Percentiles rank a stretch among this genome's conserved stretches.
These are phyloP conservation scores for Psilocybe mexicana DNA, from an alignment of 1,284 basidiomycete species.

Conservation along the genomic window DNA sequence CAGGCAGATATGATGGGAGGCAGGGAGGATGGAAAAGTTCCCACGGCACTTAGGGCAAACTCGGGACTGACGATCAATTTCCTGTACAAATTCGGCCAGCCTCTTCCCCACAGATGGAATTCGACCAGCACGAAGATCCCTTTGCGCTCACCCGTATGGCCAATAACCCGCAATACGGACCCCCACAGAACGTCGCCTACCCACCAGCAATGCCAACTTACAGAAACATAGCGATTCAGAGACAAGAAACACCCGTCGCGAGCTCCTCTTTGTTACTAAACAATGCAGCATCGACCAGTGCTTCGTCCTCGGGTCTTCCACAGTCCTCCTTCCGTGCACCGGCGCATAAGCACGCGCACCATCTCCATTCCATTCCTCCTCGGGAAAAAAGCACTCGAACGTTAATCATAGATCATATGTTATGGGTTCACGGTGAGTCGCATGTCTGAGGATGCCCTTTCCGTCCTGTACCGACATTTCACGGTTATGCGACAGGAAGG, in stretches of 20 bases:
- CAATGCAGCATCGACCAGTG: conserved; percentile 12
- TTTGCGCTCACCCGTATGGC: conserved; percentile 18
- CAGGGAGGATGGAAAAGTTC: conserved; percentile 13
- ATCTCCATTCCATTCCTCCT: conserved; percentile 74
- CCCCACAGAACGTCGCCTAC: conserved; percentile 14
- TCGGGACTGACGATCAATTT: conserved; percentile 24
- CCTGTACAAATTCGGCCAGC: conserved; percentile 21
- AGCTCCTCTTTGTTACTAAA: conserved; percentile 15
- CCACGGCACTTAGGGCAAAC: conserved; percentile 27
- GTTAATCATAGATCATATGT: conserved; percentile 79
- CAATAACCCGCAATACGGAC: conserved; percentile 18
- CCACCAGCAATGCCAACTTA: conserved; percentile 14
- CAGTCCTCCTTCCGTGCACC: conserved; percentile 51
- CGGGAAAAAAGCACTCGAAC: conserved; percentile 79
- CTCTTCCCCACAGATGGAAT: conserved; percentile 23
- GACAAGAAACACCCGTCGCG: conserved; percentile 10
- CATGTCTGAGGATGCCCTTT: not conserved
- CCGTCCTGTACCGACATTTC: not conserved
- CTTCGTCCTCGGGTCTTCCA: conserved; percentile 13
- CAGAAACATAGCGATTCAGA: conserved; percentile 16
- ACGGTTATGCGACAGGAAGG: conserved; percentile 38
- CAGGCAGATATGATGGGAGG: not conserved
- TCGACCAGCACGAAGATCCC: conserved; percentile 13
- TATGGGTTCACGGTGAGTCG: conserved; percentile 69
- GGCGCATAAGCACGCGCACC: conserved; percentile 72